These are phyloP conservation scores for Ganoderma leucocontextum DNA, from an alignment of 1,284 basidiomycete species.

Conservation along the genomic window DNA sequence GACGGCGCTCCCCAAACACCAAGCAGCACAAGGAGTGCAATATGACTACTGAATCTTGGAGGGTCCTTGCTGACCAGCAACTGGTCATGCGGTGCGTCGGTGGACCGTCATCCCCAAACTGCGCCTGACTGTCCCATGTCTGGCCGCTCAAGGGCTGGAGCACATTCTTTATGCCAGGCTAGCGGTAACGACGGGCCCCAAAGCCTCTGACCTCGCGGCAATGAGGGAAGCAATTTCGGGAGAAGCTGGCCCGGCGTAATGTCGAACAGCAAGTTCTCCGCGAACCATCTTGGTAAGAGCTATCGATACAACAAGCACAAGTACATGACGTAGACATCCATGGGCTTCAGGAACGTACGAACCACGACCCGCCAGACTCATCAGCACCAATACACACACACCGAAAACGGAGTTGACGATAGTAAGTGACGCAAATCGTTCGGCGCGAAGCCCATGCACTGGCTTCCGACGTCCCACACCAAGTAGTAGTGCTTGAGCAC, in stretches of 20 bases:
- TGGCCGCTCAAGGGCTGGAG: too few relatives aligned
- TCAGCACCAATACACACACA: background rate
- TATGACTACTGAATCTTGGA: background rate
- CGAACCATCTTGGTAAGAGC: background rate
- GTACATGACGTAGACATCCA: background rate
- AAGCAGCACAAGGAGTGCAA: background rate
- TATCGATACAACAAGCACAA: constrained; percentile 1
- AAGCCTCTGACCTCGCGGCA: background rate
- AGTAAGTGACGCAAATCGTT: constrained; percentile 31
- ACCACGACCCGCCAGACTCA: background rate
- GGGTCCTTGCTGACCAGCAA: background rate
- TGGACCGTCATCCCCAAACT: background rate
- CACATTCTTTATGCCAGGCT: background rate
- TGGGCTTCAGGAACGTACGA: background rate
- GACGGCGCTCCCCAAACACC: constrained; percentile 14
- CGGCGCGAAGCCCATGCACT: constrained; percentile 59
- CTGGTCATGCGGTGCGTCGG: background rate
- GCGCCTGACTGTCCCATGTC: background rate
- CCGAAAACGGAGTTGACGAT: background rate
- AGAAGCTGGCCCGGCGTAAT: background rate
- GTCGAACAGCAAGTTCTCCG: background rate
- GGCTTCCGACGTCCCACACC: constrained; percentile 59
- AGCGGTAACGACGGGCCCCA: background rate
- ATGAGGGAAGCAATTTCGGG: background rate
- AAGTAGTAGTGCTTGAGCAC: constrained; percentile 66